Evolutionary conservation across 257 asterid genomes (phyloP).

Genomic region (Jacaranda copaia): DNA sequence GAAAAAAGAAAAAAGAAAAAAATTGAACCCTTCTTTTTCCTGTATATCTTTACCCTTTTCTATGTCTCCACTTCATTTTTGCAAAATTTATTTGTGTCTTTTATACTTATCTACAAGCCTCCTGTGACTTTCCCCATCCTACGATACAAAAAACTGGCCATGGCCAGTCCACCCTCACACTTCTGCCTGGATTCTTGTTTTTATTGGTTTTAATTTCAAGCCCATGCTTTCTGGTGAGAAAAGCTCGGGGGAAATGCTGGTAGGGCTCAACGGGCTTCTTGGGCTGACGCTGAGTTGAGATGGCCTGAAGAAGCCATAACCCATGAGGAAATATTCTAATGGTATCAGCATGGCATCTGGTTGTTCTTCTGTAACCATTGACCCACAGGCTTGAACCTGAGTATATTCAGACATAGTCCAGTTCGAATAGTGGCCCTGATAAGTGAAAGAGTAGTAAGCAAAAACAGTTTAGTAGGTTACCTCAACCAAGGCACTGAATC

Average conservation of each 20-base stretch:
- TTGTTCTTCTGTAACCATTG: constrained; percentile 81
- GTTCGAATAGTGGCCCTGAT: background rate
- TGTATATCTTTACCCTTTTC: constrained; percentile 34
- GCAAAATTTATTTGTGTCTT: constrained; percentile 32
- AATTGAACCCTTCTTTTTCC: constrained; percentile 12
- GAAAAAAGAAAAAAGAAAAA: constrained; percentile 3
- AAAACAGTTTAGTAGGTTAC: constrained; percentile 35
- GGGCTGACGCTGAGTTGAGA: constrained; percentile 59
- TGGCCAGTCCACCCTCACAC: constrained; percentile 35
- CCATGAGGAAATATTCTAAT: constrained; percentile 76
- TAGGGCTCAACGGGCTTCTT: constrained; percentile 69
- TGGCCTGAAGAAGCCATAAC: constrained; percentile 65
- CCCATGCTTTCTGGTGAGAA: constrained; percentile 83
- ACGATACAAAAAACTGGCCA: constrained; percentile 36
- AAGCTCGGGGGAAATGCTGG: constrained; percentile 67
- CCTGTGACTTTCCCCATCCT: constrained; percentile 21
- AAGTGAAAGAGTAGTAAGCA: background rate
- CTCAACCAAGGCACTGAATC: constrained; percentile 77
- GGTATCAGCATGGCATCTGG: constrained; percentile 83
- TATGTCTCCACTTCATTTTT: constrained; percentile 35
- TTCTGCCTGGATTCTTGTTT: constrained; percentile 57
- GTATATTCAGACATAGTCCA: background rate
- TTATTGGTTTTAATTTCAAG: constrained; percentile 65
- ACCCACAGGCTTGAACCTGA: constrained; percentile 82
- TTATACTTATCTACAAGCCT: constrained; percentile 50